Evolutionary conservation across 495 filamentous ascomycete species (phyloP).

Genomic region (Friedmanniomyces endolithicus): DNA sequence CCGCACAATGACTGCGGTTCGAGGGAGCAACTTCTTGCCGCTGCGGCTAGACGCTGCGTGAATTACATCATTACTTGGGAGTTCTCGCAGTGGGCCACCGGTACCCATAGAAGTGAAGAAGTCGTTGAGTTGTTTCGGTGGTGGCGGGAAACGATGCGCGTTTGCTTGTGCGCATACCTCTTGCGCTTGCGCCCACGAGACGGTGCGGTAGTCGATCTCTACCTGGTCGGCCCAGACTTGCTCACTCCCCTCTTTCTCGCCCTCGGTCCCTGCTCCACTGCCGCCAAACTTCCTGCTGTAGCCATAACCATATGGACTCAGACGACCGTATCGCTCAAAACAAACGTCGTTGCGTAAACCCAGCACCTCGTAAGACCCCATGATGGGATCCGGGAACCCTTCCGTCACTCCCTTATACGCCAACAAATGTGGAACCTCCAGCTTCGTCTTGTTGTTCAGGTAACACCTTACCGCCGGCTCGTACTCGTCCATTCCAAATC

Average conservation of each 20-base stretch:
- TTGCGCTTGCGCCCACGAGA: conserved; percentile 67
- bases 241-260: conserved; percentile 62
- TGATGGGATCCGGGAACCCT: conserved; percentile 69
- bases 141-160: conserved; percentile 48
- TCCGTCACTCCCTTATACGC: conserved; percentile 60
- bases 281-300: conserved; percentile 68
- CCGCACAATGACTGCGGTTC: conserved; percentile 49
- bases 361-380: conserved; percentile 71
- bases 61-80: neutral
- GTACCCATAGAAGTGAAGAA: conserved; percentile 37
- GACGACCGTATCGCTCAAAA: conserved; percentile 81
- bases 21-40: conserved; percentile 33
- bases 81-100: conserved; percentile 24
- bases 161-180: conserved; percentile 58
- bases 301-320: conserved; percentile 82
- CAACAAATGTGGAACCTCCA: conserved; percentile 54
- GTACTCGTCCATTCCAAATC: conserved; percentile 5
- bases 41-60: neutral
- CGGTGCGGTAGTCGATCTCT: conserved; percentile 57
- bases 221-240: conserved; percentile 52
- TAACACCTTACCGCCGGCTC: conserved; percentile 63
- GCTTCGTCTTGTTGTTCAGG: conserved; percentile 47
- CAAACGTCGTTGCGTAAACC: conserved; percentile 78
- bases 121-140: conserved; percentile 34
- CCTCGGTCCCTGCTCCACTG: conserved; percentile 65